Conservation (phyloP, 352 stramenopile species). For the Phytophthora cactorum region DNA sequence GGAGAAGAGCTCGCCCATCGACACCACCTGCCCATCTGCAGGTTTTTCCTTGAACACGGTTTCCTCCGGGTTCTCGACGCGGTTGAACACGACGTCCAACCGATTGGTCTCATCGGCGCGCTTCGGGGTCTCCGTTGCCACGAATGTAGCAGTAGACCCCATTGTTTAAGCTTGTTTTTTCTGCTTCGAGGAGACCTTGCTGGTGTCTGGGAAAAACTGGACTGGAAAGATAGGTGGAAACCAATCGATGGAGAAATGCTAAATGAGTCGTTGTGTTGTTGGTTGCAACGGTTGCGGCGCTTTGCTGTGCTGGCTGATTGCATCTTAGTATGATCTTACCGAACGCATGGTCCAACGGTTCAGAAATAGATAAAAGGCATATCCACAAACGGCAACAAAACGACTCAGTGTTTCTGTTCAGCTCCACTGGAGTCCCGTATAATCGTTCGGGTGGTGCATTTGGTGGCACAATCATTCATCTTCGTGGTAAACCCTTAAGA, state of each 20-base stretch:
- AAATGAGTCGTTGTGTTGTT: slow-evolving; percentile 20
- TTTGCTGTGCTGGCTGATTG: slow-evolving; percentile 1
- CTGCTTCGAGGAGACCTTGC: slow-evolving; percentile 1
- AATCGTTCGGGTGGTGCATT: slow-evolving; percentile 2
- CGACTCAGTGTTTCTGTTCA: background rate
- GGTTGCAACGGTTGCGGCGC: slow-evolving; percentile 33
- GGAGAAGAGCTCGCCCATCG: slow-evolving; percentile 53
- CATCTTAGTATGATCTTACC: too few species aligned
- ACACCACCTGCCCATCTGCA: slow-evolving; percentile 46
- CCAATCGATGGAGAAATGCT: slow-evolving; percentile 10
- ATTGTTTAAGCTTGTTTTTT: slow-evolving; percentile 10
- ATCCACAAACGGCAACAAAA: background rate
- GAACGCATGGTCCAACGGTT: slow-evolving; percentile 21
- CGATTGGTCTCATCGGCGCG: slow-evolving; percentile 28
- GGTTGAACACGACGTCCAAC: slow-evolving; percentile 31
- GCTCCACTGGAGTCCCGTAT: slow-evolving; percentile 1
- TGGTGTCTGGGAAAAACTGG: slow-evolving; percentile 7
- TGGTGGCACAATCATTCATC: slow-evolving; percentile 22
- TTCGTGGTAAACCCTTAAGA: too few species aligned
- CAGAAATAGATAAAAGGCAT: slow-evolving; percentile 7
- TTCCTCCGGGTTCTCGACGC: slow-evolving; percentile 22
- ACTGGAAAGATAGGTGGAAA: background rate
- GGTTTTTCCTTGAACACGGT: slow-evolving; percentile 21
- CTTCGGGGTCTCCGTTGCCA: slow-evolving; percentile 27
- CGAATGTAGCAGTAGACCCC: slow-evolving; percentile 26